A percentile compares a stretch with the other conserved stretches of the same genome.
These are phyloP conservation scores for Gnomoniopsis smithogilvyi DNA, from an alignment of 2,329 filamentous ascomycete species.

Conservation along the genomic window DNA sequence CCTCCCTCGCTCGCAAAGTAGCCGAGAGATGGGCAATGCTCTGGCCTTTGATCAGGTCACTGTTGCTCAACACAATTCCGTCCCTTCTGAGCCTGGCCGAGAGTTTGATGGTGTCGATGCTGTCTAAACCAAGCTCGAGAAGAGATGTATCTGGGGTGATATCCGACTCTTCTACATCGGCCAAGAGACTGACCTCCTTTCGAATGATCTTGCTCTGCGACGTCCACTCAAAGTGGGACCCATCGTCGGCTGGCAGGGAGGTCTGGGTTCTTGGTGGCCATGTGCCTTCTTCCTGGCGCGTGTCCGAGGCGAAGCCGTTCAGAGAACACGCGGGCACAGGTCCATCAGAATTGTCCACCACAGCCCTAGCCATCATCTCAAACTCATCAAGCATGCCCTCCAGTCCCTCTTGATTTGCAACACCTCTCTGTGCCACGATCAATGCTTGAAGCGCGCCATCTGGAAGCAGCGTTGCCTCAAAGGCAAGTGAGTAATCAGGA, in stretches of 20 bases:
- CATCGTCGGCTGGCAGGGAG: not conserved
- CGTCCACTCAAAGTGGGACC: slow-evolving; percentile 56
- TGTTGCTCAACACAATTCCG: slow-evolving; percentile 63
- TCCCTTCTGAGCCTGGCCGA: slow-evolving; percentile 65
- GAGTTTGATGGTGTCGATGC: slow-evolving; percentile 86
- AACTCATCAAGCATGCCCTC: slow-evolving; percentile 38
- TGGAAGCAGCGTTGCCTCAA: slow-evolving; percentile 62
- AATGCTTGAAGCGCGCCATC: slow-evolving; percentile 50
- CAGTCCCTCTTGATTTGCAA: slow-evolving; percentile 31
- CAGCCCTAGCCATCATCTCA: slow-evolving; percentile 25
- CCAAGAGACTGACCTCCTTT: slow-evolving; percentile 60
- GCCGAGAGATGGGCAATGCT: slow-evolving; percentile 61
- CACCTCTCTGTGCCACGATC: slow-evolving; percentile 52
- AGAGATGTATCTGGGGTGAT: slow-evolving; percentile 63
- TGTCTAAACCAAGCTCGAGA: slow-evolving; percentile 83
- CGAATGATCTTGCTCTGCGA: slow-evolving; percentile 50
- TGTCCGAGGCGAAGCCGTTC: not conserved
- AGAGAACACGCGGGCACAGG: slow-evolving; percentile 4
- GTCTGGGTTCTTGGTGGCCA: not conserved
- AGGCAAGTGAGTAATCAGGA: slow-evolving; percentile 72
- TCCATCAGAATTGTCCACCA: slow-evolving; percentile 20
- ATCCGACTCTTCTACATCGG: slow-evolving; percentile 45
- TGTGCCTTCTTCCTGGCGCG: not conserved
- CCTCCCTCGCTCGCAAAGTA: slow-evolving; percentile 18
- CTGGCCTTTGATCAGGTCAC: slow-evolving; percentile 70